These are phyloP conservation scores for Lavandula angustifolia DNA, from an alignment of 257 asterid genomes.

Conservation along the genomic window DNA sequence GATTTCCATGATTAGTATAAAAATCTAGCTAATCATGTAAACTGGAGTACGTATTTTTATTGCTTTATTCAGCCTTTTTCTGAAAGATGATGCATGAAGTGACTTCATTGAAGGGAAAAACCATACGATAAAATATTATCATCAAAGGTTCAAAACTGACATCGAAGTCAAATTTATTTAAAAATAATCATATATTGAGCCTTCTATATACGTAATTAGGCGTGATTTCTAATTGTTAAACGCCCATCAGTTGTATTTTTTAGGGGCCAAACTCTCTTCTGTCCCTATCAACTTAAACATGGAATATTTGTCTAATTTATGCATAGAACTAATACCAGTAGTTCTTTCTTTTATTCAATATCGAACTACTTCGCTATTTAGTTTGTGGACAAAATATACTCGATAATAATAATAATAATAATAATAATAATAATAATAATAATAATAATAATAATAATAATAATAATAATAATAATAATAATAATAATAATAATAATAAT, in stretches of 20 bases:
- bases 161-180: constrained; percentile 16
- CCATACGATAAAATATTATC: constrained; percentile 14
- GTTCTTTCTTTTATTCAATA: not conserved
- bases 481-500: too few relatives aligned
- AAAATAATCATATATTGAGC: constrained; percentile 19
- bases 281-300: constrained; percentile 6
- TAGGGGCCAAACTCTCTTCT: not conserved
- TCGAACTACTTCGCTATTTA: too few relatives aligned
- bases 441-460: too few relatives aligned
- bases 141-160: not conserved
- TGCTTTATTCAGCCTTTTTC: too few relatives aligned
- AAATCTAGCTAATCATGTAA: too few relatives aligned
- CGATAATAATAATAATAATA: too few relatives aligned
- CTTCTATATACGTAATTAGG: not conserved
- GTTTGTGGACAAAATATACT: too few relatives aligned
- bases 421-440: too few relatives aligned
- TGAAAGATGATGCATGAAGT: constrained; percentile 33
- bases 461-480: too few relatives aligned
- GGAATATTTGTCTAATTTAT: constrained; percentile 14
- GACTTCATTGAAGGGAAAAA: constrained; percentile 24
- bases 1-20: too few relatives aligned
- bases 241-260: constrained; percentile 6
- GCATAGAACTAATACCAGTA: not conserved
- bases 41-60: too few relatives aligned
- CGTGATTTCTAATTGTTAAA: constrained; percentile 2